These are phyloP conservation scores for Suillus discolor DNA, from an alignment of 768 basidiomycete genomes.

Conservation along the genomic window DNA sequence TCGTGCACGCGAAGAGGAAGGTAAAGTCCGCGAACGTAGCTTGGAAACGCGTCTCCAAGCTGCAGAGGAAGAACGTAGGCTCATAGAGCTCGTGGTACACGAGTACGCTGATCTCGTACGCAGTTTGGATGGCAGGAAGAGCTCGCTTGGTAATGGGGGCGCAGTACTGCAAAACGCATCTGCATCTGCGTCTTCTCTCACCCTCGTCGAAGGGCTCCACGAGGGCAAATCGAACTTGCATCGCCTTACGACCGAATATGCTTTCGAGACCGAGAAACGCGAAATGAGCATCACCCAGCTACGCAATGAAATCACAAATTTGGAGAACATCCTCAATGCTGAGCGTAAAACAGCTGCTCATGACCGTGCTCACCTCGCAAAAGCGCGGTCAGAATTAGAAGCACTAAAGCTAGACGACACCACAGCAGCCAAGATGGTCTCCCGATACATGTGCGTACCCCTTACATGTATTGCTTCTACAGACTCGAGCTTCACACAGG, in stretches of 20 bases:
- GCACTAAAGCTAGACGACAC: constrained; percentile 62
- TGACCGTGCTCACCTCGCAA: constrained; percentile 48
- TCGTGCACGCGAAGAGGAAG: constrained; percentile 57
- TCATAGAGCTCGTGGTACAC: constrained; percentile 64
- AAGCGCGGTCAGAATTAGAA: constrained; percentile 53
- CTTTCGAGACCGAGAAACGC: constrained; percentile 47
- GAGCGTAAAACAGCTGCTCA: constrained; percentile 45
- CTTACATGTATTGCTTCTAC: neutral
- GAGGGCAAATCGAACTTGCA: constrained; percentile 54
- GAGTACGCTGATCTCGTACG: constrained; percentile 81
- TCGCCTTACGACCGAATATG: constrained; percentile 50
- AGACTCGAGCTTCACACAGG: constrained; percentile 41
- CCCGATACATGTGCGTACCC: constrained; percentile 74
- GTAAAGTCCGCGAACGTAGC: constrained; percentile 48
- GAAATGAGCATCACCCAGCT: constrained; percentile 45
- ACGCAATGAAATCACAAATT: constrained; percentile 44
- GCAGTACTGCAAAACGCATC: constrained; percentile 15
- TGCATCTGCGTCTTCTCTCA: constrained; percentile 21
- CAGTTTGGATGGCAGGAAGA: constrained; percentile 52
- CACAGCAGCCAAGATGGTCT: constrained; percentile 82
- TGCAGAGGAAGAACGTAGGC: constrained; percentile 58
- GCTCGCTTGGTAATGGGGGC: constrained; percentile 16
- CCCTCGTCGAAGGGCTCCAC: constrained; percentile 41
- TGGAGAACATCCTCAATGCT: constrained; percentile 46
- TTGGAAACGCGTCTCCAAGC: constrained; percentile 47